Evolutionary conservation across 805 yeast genomes (phyloP), one percentile per base, ranked within the genome.

Genomic region (Candida loeiensis): DNA sequence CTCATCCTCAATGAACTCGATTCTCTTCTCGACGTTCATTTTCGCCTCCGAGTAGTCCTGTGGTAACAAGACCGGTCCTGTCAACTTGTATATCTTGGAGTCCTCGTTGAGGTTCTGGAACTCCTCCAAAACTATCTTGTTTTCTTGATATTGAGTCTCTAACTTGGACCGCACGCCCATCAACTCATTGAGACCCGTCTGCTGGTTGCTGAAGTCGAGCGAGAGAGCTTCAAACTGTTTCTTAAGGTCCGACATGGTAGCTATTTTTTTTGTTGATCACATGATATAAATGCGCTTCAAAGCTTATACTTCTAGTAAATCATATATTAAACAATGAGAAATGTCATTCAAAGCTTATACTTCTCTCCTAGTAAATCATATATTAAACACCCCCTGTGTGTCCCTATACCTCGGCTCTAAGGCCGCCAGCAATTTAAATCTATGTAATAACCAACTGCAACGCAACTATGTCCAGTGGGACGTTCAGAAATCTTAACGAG

Each of bases 101-200:
- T 78, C 84, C 25, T 79, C 85, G 41, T 76, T 75, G 41, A 85
- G 66, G 32, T 50, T 44, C 20, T 74, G 77, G 53, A 93, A 85
- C 63, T 93, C 99, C 42, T 77, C 81, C 48, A 80, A 73, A 12
- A 93, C 99, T 36, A 93, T 90, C 53, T 80, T 80, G 61, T 90
- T 90, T 61, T 93, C 99, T 62, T 93, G 99, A 51, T 71, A 77
- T 64, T 93, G 99, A 1, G 97, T 86, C 57, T 93, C 99, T 34
- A 93, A 74, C 55, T 82, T 78, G 49, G 91, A 95, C 54, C 98
- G 80, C 9, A 88, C 79, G 4, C 77, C 67, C 26, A 89, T 72
- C 31, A 79, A 66, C 37, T 78, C 83, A 34, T 69, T 65, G 34
- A 79, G 58, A 17, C 63, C 61, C 36, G 61, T 61, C 50, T 79